These are phyloP conservation scores for Lojkania enalia DNA, from an alignment of 2,329 filamentous ascomycete genomes.

Conservation along the genomic window DNA sequence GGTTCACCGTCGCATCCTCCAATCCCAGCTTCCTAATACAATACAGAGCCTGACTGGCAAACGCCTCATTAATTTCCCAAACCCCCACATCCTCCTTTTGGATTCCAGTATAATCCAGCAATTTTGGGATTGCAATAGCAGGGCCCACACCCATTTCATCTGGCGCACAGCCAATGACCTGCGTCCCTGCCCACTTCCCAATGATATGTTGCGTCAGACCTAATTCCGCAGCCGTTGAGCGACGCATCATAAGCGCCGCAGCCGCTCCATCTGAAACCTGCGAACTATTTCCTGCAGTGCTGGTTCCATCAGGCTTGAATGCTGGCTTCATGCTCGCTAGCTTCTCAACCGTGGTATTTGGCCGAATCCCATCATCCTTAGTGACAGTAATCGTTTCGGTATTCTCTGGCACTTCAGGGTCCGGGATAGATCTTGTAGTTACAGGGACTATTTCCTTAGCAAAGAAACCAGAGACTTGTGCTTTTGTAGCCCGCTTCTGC, in stretches of 20 bases:
- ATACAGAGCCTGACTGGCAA: conserved; percentile 67
- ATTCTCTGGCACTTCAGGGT: conserved; percentile 57
- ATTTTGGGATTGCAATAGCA: conserved; percentile 79
- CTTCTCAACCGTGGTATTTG: conserved; percentile 67
- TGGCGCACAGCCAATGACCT: conserved; percentile 76
- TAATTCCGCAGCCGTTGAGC: conserved; percentile 74
- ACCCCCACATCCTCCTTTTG: conserved; percentile 70
- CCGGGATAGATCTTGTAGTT: conserved; percentile 67
- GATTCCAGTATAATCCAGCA: conserved; percentile 71
- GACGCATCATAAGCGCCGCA: conserved; percentile 79
- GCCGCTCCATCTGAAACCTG: conserved; percentile 90
- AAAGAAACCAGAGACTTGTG: conserved; percentile 71
- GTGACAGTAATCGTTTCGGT: conserved; percentile 67
- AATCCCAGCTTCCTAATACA: conserved; percentile 72
- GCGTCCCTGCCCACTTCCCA: conserved; percentile 78
- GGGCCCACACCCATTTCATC: conserved; percentile 96
- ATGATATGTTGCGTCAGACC: conserved; percentile 72
- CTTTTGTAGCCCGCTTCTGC: conserved; percentile 72
- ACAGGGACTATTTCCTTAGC: conserved; percentile 80
- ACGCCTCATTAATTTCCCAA: conserved; percentile 93
- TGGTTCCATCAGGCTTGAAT: conserved; percentile 73
- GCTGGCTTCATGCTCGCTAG: conserved; percentile 82
- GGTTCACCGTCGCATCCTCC: conserved; percentile 76
- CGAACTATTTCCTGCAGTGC: conserved; percentile 82
- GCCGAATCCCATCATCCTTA: conserved; percentile 81